Evolutionary conservation across 2,329 filamentous ascomycete species (phyloP), one percentile per base, ranked within the genome.

Genomic region (Macrophomina phaseolina): DNA sequence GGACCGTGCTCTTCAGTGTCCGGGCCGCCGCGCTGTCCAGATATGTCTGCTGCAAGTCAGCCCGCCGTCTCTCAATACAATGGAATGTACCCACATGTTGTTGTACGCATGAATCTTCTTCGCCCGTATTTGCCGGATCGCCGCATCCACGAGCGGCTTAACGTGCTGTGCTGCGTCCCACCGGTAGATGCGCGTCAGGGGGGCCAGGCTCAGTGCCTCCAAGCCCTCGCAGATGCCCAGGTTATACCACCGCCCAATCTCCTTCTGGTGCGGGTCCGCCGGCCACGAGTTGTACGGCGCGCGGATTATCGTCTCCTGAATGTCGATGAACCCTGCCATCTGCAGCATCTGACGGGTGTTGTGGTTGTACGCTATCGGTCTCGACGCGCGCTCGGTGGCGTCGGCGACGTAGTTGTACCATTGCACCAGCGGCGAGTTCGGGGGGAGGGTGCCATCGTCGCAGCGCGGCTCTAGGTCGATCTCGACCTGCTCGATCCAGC

Each of bases 401-500:
- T 87, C 84, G 56, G 87, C 83, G 66, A 96, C 81, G 67, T 87
- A 86, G 32, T 86, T 80, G 69, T 90, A 90, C 93, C 93, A 97
- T 71, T 87, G 81, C 52, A 82, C 78, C 16, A 94, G 80, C 34
- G 84, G 81, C 7, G 89, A 87, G 45, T 87, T 80, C 4, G 79
- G 70, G 11, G 86, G 83, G 14, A 91, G 79, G 0, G 87, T 87
- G 42, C 85, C 84, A 71, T 91, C 88, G 69, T 93, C 90, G 73
- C 88, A 91, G 62, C 87, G 87, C 18, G 93, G 92, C 56, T 86
- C 83, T 78, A 91, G 91, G 78, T 98, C 93, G 65, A 98, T 90
- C 76, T 98, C 94, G 56, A 97, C 87, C 71, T 97, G 93, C 78
- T 98, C 94, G 65, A 97, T 85, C 75, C 85, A 86, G 64, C 94